These are phyloP conservation scores for Talaromyces wortmannii DNA, from an alignment of 495 filamentous ascomycete genomes.

Conservation along the genomic window DNA sequence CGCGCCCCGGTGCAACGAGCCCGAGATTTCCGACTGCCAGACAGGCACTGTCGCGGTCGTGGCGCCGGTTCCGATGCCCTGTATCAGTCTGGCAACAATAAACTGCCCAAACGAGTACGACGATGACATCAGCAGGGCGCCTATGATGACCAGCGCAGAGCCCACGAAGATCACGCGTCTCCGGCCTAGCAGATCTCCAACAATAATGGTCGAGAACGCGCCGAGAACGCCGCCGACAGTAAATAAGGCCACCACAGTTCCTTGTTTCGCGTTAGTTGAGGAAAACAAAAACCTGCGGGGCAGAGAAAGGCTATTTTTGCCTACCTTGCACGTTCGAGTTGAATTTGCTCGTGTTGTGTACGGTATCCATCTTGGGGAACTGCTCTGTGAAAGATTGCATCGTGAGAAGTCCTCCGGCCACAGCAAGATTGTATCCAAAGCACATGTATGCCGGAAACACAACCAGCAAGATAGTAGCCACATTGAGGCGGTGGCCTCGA, in stretches of 20 bases:
- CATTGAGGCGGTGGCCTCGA: conserved; percentile 23
- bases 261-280: conserved; percentile 1
- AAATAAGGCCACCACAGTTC: conserved; percentile 27
- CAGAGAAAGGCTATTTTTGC: too few relatives aligned
- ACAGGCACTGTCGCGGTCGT: conserved; percentile 59
- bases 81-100: conserved; percentile 44
- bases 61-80: conserved; percentile 57
- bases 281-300: not conserved
- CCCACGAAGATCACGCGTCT: conserved; percentile 24
- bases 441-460: conserved; percentile 41
- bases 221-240: conserved; percentile 28
- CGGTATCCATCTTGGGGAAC: conserved; percentile 48
- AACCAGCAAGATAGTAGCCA: conserved; percentile 27
- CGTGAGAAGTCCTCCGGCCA: conserved; percentile 33
- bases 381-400: conserved; percentile 31
- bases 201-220: conserved; percentile 21
- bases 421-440: conserved; percentile 48
- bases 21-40: conserved; percentile 57
- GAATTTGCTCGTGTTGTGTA: conserved; percentile 27
- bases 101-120: conserved; percentile 26
- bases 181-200: conserved; percentile 25
- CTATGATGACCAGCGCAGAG: conserved; percentile 25
- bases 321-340: conserved; percentile 36
- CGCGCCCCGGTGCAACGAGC: conserved; percentile 51
- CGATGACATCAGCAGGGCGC: conserved; percentile 36